These are phyloP conservation scores for Wickerhamomyces pijperi DNA, from an alignment of 805 yeast species.

Conservation along the genomic window DNA sequence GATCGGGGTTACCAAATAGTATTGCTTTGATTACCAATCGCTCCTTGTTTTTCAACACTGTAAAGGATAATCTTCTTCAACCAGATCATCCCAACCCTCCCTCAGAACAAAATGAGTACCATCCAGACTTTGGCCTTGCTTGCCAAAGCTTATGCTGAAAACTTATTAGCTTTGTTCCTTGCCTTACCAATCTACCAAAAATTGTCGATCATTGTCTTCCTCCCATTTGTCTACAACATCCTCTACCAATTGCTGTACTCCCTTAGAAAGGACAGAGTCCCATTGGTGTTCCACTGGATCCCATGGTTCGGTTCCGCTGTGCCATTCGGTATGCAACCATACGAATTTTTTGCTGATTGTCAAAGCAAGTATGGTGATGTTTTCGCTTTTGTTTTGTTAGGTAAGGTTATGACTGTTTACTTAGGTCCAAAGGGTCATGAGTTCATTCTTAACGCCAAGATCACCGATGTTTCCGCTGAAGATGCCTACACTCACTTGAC, in stretches of 20 bases:
- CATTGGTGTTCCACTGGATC: constrained; percentile 82
- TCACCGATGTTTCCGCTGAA: constrained; percentile 87
- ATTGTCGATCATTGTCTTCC: constrained; percentile 20
- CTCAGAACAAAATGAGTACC: constrained; percentile 11
- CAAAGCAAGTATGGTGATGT: constrained; percentile 85
- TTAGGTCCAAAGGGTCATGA: constrained; percentile 98
- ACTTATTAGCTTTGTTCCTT: constrained; percentile 16
- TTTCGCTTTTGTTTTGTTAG: constrained; percentile 80
- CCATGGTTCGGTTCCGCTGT: constrained; percentile 96
- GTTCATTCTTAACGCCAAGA: constrained; percentile 83
- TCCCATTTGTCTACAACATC: constrained; percentile 56
- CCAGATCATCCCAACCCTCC: neutral
- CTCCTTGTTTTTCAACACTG: neutral
- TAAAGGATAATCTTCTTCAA: neutral
- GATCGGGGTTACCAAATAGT: no score
- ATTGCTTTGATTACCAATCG: no score
- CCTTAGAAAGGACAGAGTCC: constrained; percentile 74
- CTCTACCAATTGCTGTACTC: constrained; percentile 60
- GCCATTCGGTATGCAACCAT: constrained; percentile 86
- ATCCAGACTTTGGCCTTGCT: constrained; percentile 7
- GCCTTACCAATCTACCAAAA: constrained; percentile 26
- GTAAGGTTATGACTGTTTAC: constrained; percentile 89
- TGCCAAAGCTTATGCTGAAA: constrained; percentile 6
- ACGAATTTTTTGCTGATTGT: constrained; percentile 73
- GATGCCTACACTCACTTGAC: constrained; percentile 93